Conservation (phyloP, 768 basidiomycete genomes). For the Kwoniella pini region DNA sequence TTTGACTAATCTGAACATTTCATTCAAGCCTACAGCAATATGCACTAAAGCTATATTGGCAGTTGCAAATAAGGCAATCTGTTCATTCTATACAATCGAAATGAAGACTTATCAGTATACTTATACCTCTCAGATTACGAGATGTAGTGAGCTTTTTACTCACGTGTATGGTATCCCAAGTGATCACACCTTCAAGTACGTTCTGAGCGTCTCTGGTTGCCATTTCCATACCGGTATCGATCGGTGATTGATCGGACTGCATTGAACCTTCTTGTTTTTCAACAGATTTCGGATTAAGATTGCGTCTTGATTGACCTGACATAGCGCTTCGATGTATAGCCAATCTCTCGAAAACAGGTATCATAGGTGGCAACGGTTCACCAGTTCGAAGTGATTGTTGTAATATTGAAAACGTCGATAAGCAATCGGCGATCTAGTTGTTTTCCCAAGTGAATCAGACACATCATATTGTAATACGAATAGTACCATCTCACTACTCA, state of each 20-base stretch:
- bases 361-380: constrained; percentile 38
- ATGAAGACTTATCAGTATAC: neutral
- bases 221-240: constrained; percentile 16
- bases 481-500: constrained; percentile 41
- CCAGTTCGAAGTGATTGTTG: constrained; percentile 39
- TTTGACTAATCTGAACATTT: constrained; percentile 36
- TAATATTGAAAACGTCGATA: constrained; percentile 45
- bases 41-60: constrained; percentile 45
- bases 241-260: neutral
- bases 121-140: too few species aligned
- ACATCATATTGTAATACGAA: too few species aligned
- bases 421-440: constrained; percentile 51
- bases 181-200: constrained; percentile 18
- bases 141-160: too few species aligned
- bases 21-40: constrained; percentile 35
- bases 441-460: too few species aligned
- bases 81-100: constrained; percentile 40
- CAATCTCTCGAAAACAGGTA: constrained; percentile 47
- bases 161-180: constrained; percentile 30
- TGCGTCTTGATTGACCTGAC: neutral
- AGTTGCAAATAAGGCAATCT: constrained; percentile 47
- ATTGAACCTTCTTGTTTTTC: neutral
- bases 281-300: neutral
- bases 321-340: constrained; percentile 31
- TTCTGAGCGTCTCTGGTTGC: constrained; percentile 7